A percentile compares a stretch with the other conserved stretches of the same genome.
Conservation (phyloP, 2,329 filamentous ascomycete species). For the Cladosporium sp. region DNA sequence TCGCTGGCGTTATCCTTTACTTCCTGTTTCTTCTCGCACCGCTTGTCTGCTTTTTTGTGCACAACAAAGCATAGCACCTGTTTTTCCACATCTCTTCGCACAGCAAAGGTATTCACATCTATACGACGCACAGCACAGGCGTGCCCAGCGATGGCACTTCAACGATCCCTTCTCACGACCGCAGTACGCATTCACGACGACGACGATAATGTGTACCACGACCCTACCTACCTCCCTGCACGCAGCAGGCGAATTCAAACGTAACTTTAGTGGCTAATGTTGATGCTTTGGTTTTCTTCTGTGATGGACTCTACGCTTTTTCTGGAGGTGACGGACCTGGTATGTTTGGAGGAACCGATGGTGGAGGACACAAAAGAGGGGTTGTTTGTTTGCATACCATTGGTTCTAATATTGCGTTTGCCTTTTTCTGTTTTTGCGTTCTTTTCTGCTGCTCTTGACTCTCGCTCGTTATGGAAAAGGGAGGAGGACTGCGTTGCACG, state of each 20-base stretch:
- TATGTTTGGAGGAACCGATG: neutral
- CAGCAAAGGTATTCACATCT: neutral
- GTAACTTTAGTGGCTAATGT: slow-evolving; percentile 7
- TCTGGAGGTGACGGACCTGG: neutral
- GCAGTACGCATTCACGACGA: neutral
- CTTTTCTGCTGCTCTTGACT: too few species aligned
- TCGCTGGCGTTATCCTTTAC: neutral
- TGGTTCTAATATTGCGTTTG: neutral
- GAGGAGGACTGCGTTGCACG: too few species aligned
- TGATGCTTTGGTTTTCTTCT: neutral
- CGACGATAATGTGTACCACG: neutral
- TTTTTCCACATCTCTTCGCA: neutral
- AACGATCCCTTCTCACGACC: too few species aligned
- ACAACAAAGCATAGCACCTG: neutral
- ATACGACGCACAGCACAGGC: neutral
- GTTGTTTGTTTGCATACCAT: neutral
- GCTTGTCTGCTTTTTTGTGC: neutral
- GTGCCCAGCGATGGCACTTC: too few species aligned
- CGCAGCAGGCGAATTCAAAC: neutral
- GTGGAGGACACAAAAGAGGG: neutral
- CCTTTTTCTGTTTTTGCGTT: too few species aligned
- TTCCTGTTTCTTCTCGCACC: too few species aligned
- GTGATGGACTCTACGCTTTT: neutral
- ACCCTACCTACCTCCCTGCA: too few species aligned
- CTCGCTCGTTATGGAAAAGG: too few species aligned